These are phyloP conservation scores for Botrytis fragariae DNA, from an alignment of 2,329 filamentous ascomycete species.

Conservation along the genomic window DNA sequence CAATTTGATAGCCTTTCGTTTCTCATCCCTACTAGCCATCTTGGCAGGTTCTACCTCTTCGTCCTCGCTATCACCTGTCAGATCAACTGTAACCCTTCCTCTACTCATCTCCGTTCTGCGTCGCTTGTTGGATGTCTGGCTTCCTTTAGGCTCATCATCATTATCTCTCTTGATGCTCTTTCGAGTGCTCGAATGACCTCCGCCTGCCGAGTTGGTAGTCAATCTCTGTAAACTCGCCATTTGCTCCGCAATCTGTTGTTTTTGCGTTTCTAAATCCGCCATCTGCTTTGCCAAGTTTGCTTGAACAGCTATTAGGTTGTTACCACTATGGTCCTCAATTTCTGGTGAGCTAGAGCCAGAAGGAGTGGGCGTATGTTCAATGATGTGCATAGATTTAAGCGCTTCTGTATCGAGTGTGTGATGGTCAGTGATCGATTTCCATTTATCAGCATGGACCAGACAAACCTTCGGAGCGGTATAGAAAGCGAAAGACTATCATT, in stretches of 20 bases:
- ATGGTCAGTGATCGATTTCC: not conserved
- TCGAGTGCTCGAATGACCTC: not conserved
- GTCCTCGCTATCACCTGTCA: not conserved
- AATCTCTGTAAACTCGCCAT: no score
- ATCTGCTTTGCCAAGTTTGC: not conserved
- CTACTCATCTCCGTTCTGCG: not conserved
- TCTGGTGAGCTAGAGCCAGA: not conserved
- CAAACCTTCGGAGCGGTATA: conserved; percentile 15
- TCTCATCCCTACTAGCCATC: no score
- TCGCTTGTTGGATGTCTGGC: not conserved
- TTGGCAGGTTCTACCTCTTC: not conserved
- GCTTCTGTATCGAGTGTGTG: not conserved
- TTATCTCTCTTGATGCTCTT: not conserved
- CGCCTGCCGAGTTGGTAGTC: not conserved
- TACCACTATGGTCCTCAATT: not conserved
- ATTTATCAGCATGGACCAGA: not conserved
- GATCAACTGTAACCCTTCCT: not conserved
- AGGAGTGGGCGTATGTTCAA: not conserved
- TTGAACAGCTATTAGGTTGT: not conserved
- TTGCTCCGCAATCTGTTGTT: no score
- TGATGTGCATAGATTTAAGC: not conserved
- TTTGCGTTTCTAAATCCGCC: not conserved
- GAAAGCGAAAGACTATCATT: conserved; percentile 3
- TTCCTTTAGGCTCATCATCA: not conserved
- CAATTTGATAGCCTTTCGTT: no score